Evolutionary conservation across 305 asterid genomes (phyloP).

Genomic region (Fraxinus paxiana): DNA sequence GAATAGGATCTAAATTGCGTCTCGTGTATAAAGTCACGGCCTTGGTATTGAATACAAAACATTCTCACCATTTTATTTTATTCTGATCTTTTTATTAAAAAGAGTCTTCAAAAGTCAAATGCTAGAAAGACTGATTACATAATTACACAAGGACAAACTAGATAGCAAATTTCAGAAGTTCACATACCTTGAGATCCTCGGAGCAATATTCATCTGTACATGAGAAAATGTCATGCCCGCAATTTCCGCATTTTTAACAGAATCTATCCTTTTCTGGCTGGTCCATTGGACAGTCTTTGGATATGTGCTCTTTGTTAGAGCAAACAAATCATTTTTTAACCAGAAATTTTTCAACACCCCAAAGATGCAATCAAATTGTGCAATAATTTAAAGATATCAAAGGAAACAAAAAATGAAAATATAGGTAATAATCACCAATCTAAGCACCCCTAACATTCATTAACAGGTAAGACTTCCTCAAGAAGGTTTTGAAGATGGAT

Average conservation of each 20-base stretch:
- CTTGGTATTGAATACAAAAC: too few relatives aligned
- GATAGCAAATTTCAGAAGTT: neutral
- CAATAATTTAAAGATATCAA: neutral
- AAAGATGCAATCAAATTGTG: neutral
- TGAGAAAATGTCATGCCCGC: slow-evolving; percentile 39
- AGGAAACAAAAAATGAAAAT: neutral
- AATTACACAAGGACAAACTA: neutral
- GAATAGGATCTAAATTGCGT: too few relatives aligned
- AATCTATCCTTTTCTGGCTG: slow-evolving; percentile 22
- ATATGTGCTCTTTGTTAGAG: slow-evolving; percentile 33
- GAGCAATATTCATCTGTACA: slow-evolving; percentile 35
- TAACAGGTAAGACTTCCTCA: neutral
- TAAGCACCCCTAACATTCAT: neutral
- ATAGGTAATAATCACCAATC: neutral
- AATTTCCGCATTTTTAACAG: slow-evolving; percentile 40
- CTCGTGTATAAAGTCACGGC: too few relatives aligned
- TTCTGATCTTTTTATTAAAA: too few relatives aligned
- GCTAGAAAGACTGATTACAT: neutral
- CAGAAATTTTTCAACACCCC: slow-evolving; percentile 18
- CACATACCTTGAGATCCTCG: slow-evolving; percentile 47
- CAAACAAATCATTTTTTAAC: slow-evolving; percentile 33
- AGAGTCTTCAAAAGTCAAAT: neutral
- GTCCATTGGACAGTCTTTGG: slow-evolving; percentile 30
- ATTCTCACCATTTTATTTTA: too few relatives aligned
- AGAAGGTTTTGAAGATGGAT: neutral